Percentiles rank a stretch among this genome's conserved stretches.
These are phyloP conservation scores for Gymnopilus junonius DNA, from an alignment of 768 basidiomycete genomes.

Conservation along the genomic window DNA sequence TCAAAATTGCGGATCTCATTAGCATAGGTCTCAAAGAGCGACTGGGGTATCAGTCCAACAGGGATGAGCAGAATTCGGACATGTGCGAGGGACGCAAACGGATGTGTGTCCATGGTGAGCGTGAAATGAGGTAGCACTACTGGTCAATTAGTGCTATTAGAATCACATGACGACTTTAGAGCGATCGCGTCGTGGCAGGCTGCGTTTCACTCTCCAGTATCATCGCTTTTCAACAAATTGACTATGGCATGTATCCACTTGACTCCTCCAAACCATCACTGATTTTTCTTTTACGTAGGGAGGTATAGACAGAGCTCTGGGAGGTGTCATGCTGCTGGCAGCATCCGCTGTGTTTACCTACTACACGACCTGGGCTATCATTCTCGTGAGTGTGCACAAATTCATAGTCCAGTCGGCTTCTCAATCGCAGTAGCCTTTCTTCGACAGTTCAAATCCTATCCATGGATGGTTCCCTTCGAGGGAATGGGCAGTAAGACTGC, in stretches of 20 bases:
- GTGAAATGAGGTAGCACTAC: no score
- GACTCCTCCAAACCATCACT: background rate
- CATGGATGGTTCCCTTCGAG: constrained; percentile 83
- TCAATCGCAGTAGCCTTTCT: constrained; percentile 67
- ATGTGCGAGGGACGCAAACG: constrained; percentile 85
- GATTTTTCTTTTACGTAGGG: constrained; percentile 48
- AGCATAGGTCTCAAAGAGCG: constrained; percentile 77
- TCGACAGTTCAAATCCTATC: constrained; percentile 72
- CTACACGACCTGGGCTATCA: constrained; percentile 90
- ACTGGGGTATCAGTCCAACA: constrained; percentile 71
- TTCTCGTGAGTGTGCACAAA: constrained; percentile 61
- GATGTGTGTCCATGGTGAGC: constrained; percentile 73
- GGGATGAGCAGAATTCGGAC: constrained; percentile 86
- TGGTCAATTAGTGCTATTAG: background rate
- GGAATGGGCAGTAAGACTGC: constrained; percentile 92
- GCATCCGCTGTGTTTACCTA: constrained; percentile 82
- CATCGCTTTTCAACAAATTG: background rate
- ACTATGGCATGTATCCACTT: background rate
- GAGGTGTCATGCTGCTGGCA: constrained; percentile 77
- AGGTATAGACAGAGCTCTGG: constrained; percentile 79
- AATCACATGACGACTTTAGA: background rate
- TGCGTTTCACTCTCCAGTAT: background rate
- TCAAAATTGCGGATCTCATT: constrained; percentile 76
- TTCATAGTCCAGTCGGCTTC: background rate
- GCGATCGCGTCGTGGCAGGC: background rate